Conservation (phyloP, 2,329 filamentous ascomycete genomes). For the Penicillium glabrum region DNA sequence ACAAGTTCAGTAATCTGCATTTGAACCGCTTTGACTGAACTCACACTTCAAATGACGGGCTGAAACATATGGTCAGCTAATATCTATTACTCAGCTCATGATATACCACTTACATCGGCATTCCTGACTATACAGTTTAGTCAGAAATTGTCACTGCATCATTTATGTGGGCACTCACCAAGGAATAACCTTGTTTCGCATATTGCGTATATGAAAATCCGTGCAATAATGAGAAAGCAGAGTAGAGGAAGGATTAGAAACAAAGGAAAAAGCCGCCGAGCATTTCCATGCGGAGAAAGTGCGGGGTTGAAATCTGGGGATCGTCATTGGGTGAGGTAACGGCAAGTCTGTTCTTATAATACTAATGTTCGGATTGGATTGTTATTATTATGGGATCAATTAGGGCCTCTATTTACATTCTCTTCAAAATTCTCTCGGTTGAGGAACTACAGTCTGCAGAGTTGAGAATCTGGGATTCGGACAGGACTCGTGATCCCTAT, state of each 20-base stretch:
- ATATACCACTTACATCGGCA: conserved; percentile 14
- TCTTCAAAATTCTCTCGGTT: not conserved
- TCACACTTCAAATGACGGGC: conserved; percentile 20
- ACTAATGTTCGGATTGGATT: too few species aligned
- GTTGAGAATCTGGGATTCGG: too few species aligned
- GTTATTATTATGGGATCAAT: too few species aligned
- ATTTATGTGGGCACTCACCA: conserved; percentile 14
- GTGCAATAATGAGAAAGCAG: not conserved
- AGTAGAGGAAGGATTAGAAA: too few species aligned
- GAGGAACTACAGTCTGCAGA: too few species aligned
- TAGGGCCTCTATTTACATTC: too few species aligned
- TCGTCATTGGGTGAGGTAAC: not conserved
- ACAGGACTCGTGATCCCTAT: too few species aligned
- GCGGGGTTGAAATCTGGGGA: conserved; percentile 10
- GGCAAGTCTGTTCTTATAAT: not conserved
- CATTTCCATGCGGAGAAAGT: conserved; percentile 4
- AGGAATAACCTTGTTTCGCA: conserved; percentile 16
- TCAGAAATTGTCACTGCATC: conserved; percentile 4
- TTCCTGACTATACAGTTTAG: conserved; percentile 12
- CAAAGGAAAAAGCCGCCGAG: conserved; percentile 12
- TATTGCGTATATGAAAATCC: not conserved
- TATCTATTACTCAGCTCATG: not conserved
- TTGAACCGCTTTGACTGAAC: not conserved
- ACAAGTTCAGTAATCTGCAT: not conserved
- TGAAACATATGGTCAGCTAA: not conserved